Percentiles rank a stretch among this genome's conserved stretches.
phyloP scores from a whole-genome alignment of 345 rosid species.

The Tarenaya hassleriana region DNA sequence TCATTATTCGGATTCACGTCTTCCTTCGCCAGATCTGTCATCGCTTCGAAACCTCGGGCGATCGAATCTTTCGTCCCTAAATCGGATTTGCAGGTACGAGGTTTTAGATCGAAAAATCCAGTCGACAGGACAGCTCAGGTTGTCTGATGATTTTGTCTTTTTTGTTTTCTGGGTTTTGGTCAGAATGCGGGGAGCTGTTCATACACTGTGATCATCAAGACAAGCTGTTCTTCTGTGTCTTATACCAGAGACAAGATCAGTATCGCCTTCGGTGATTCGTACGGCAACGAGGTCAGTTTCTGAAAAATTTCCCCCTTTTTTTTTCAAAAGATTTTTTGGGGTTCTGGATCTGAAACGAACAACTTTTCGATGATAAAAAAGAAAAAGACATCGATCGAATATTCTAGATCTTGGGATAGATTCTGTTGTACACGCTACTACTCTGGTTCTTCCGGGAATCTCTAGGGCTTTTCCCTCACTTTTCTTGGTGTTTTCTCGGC shows the following conservation, averaged over 20 bases:
- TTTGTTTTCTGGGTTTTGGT: neutral
- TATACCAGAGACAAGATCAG: conserved; percentile 62
- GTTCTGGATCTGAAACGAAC: conserved; percentile 10
- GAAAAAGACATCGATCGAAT: neutral
- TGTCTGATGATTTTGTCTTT: neutral
- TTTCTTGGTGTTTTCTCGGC: no score
- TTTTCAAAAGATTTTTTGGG: neutral
- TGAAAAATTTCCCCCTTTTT: neutral
- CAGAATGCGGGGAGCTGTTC: conserved; percentile 41
- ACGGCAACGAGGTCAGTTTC: conserved; percentile 53
- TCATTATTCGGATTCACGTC: conserved; percentile 16
- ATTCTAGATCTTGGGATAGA: no score
- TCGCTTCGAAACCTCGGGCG: conserved; percentile 26
- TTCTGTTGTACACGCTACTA: no score
- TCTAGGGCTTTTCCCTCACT: no score
- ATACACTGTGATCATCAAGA: conserved; percentile 45
- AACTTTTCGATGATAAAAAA: neutral
- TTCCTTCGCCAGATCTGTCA: conserved; percentile 27
- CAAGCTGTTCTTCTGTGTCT: conserved; percentile 56
- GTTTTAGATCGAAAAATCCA: neutral
- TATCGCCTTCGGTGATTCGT: conserved; percentile 60
- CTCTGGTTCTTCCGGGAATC: no score
- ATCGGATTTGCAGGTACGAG: conserved; percentile 30
- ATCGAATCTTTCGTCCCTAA: conserved; percentile 32
- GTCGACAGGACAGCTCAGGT: no score